phyloP scores from a whole-genome alignment of 1,284 basidiomycete genomes.

The Bondarzewia mesenterica region DNA sequence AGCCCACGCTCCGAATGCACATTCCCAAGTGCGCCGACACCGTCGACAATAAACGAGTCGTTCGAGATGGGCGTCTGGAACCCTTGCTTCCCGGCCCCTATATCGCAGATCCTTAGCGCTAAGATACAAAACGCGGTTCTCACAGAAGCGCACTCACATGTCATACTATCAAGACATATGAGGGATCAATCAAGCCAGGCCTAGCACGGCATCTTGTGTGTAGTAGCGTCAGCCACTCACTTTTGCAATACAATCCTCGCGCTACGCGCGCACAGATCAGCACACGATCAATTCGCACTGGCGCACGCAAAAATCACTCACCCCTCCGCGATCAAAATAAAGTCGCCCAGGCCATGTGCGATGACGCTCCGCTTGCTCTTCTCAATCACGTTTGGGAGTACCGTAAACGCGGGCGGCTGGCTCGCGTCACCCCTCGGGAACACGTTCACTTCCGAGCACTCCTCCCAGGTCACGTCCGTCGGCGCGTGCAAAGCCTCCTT shows the following conservation, averaged over 20 bases:
- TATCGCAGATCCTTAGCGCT: neutral
- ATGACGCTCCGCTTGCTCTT: constrained; percentile 64
- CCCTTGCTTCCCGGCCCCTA: constrained; percentile 61
- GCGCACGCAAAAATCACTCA: constrained; percentile 21
- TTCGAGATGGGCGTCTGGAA: constrained; percentile 59
- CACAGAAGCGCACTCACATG: constrained; percentile 36
- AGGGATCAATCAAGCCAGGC: too few relatives aligned
- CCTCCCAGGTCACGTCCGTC: constrained; percentile 46
- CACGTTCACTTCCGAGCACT: constrained; percentile 53
- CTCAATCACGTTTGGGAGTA: constrained; percentile 68
- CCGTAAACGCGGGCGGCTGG: constrained; percentile 50
- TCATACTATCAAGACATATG: constrained; percentile 50
- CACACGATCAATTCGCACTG: neutral
- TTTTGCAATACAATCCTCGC: constrained; percentile 61
- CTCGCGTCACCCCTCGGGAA: constrained; percentile 57
- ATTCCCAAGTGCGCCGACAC: constrained; percentile 56
- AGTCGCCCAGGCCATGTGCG: constrained; percentile 66
- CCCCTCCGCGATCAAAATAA: constrained; percentile 66
- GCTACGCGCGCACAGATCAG: constrained; percentile 20
- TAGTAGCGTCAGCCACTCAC: constrained; percentile 30
- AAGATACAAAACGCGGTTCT: neutral
- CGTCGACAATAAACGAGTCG: constrained; percentile 64
- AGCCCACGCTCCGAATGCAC: constrained; percentile 59
- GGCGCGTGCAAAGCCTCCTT: constrained; percentile 72
- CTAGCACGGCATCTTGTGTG: too few relatives aligned